Conservation (phyloP, 2,329 filamentous ascomycete genomes). For the Microdochium nivale region DNA sequence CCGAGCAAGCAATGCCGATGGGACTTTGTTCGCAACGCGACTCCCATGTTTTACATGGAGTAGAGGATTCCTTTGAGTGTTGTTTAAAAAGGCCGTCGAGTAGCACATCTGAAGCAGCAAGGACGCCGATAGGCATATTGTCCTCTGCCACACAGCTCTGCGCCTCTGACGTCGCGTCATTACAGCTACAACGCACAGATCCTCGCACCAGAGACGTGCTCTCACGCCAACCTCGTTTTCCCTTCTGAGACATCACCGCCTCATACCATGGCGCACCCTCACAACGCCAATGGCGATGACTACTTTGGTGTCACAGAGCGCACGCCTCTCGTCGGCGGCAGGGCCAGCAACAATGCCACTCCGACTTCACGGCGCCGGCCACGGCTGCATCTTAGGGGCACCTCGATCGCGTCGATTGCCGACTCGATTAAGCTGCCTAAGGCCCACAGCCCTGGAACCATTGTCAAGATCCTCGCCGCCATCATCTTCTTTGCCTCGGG, state of each 20-base stretch:
- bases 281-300: neutral
- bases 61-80: too few relatives aligned
- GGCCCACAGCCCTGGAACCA: slow-evolving; percentile 7
- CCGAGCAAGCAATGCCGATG: too few relatives aligned
- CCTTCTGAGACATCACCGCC: neutral
- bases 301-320: neutral
- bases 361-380: neutral
- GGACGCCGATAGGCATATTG: too few relatives aligned
- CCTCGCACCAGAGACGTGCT: too few relatives aligned
- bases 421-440: slow-evolving; percentile 3
- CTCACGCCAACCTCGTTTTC: too few relatives aligned
- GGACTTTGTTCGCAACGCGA: too few relatives aligned
- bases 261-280: neutral
- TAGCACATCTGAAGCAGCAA: too few relatives aligned
- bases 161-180: too few relatives aligned
- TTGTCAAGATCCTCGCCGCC: slow-evolving; percentile 17
- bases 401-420: neutral
- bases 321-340: neutral
- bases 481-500: slow-evolving; percentile 19
- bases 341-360: neutral
- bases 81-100: too few relatives aligned
- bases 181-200: too few relatives aligned
- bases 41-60: too few relatives aligned
- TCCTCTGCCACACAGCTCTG: too few relatives aligned
- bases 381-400: neutral